phyloP scores from a whole-genome alignment of 2,329 filamentous ascomycete genomes.

The Penicillium sp. region DNA sequence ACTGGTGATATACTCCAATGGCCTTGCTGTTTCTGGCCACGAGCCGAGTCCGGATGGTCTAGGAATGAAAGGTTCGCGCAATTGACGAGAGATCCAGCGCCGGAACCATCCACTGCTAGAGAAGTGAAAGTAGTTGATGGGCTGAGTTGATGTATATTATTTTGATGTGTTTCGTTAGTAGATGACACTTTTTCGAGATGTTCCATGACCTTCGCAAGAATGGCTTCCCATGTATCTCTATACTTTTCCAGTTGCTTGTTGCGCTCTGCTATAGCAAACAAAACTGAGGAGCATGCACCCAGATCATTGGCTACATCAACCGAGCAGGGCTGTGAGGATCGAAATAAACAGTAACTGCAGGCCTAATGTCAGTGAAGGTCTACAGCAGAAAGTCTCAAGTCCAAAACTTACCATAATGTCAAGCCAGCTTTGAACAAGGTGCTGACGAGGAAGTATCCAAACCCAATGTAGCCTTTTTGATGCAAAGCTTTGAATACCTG shows the following conservation, averaged over 20 bases:
- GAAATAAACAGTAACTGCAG: constrained; percentile 17
- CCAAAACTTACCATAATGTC: background rate
- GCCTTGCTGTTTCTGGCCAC: background rate
- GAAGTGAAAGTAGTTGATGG: background rate
- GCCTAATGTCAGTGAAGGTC: background rate
- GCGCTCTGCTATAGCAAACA: constrained; percentile 19
- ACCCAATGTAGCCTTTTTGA: constrained; percentile 5
- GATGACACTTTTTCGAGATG: background rate
- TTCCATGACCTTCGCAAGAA: constrained; percentile 16
- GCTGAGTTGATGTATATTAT: background rate
- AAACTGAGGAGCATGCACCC: constrained; percentile 16
- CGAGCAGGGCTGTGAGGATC: constrained; percentile 16
- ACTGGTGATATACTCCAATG: background rate
- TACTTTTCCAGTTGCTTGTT: constrained; percentile 15
- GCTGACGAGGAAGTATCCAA: constrained; percentile 5
- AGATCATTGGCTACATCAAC: constrained; percentile 17
- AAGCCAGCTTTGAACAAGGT: constrained; percentile 5
- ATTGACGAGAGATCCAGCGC: background rate
- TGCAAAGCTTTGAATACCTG: constrained; percentile 16
- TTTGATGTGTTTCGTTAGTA: background rate
- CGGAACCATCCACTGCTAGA: background rate
- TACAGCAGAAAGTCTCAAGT: background rate
- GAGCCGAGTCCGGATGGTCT: background rate
- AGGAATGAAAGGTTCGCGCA: background rate
- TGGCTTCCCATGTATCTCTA: constrained; percentile 18